These are phyloP conservation scores for Aspergillus fumigatiaffinis DNA, from an alignment of 2,329 filamentous ascomycete species.

Conservation along the genomic window DNA sequence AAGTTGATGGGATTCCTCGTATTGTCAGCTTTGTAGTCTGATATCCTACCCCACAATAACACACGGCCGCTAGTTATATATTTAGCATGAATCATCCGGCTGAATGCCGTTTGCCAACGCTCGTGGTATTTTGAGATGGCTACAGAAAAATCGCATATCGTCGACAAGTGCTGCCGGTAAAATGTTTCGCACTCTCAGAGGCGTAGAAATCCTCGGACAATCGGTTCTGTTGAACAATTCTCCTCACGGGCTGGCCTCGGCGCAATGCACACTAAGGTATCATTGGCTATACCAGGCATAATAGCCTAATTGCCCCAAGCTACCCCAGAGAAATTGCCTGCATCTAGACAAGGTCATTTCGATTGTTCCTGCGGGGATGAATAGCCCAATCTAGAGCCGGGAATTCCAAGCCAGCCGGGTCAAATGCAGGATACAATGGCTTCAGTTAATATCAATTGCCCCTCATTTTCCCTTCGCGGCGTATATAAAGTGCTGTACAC, in stretches of 20 bases:
- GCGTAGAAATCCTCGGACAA: background rate
- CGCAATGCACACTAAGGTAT: background rate
- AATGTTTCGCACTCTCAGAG: background rate
- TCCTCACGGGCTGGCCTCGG: too few species aligned
- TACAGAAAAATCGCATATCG: background rate
- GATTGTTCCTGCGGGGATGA: background rate
- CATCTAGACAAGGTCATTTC: background rate
- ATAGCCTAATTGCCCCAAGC: background rate
- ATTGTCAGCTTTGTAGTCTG: background rate
- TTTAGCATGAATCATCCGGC: background rate
- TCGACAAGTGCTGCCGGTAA: background rate
- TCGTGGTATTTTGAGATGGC: background rate
- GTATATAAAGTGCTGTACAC: background rate
- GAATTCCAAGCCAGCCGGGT: background rate
- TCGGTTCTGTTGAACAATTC: background rate
- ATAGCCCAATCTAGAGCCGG: background rate
- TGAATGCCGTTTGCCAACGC: background rate
- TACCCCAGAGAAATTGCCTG: conserved; percentile 11
- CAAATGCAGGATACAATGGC: background rate
- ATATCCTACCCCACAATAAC: background rate
- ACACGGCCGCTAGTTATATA: too few species aligned
- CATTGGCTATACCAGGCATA: background rate
- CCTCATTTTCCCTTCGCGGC: background rate
- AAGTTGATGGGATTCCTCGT: background rate
- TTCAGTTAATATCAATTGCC: too few species aligned